Conservation (phyloP, 2,329 filamentous ascomycete species). For the Pestalotiopsis sp. region DNA sequence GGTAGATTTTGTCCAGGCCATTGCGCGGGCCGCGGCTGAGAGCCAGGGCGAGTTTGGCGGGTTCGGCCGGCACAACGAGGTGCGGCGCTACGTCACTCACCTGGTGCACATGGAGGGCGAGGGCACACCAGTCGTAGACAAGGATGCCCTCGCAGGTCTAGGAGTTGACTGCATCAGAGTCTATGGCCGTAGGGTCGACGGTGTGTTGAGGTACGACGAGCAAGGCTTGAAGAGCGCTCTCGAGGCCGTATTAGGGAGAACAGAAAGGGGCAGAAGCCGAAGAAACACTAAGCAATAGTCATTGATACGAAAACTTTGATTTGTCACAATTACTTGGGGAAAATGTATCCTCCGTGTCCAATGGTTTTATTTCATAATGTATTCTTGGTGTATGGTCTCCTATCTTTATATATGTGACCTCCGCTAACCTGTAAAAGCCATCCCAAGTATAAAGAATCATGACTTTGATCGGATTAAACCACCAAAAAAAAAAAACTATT, state of each 20-base stretch:
- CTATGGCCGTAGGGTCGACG: constrained; percentile 67
- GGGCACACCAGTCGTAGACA: constrained; percentile 72
- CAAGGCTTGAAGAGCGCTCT: constrained; percentile 74
- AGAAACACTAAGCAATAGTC: constrained; percentile 42
- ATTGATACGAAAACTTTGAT: background rate
- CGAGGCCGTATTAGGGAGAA: constrained; percentile 73
- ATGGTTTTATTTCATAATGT: no score
- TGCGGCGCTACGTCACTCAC: constrained; percentile 78
- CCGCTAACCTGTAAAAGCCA: no score
- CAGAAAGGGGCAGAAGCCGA: constrained; percentile 43
- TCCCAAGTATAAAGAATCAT: no score
- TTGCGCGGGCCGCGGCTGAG: constrained; percentile 73
- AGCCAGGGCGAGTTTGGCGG: constrained; percentile 53
- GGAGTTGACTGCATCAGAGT: constrained; percentile 80
- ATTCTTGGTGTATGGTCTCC: no score
- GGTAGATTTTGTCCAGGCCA: constrained; percentile 79
- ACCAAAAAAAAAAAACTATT: no score
- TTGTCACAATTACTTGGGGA: no score
- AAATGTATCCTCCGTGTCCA: no score
- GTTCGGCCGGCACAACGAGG: constrained; percentile 27
- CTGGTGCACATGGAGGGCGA: constrained; percentile 77
- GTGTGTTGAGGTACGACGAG: constrained; percentile 72
- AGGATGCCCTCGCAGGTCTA: constrained; percentile 59
- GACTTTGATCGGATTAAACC: no score
- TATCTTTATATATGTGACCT: no score